Evolutionary conservation across 2,329 filamentous ascomycete genomes (phyloP).

Genomic region (Amauroascus verrucosus): DNA sequence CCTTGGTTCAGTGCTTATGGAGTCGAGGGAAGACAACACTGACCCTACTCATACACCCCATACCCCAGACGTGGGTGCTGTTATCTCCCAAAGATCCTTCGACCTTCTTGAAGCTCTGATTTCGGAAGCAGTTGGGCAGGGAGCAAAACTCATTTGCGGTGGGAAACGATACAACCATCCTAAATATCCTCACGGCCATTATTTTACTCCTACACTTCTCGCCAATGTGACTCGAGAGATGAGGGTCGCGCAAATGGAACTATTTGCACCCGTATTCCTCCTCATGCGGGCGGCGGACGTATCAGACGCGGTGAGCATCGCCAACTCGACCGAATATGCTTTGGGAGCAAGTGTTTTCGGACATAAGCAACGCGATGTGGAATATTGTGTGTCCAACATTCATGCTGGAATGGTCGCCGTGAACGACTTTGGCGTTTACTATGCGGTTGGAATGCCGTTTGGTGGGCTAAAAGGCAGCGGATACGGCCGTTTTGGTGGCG

Average conservation of each 20-base stretch:
- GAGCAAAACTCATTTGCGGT: slow-evolving; percentile 71
- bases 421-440: slow-evolving; percentile 91
- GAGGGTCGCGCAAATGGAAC: slow-evolving; percentile 79
- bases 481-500: slow-evolving; percentile 85
- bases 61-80: slow-evolving; percentile 67
- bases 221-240: slow-evolving; percentile 80
- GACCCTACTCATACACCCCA: slow-evolving; percentile 18
- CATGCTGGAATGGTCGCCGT: slow-evolving; percentile 84
- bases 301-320: slow-evolving; percentile 59
- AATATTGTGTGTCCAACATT: slow-evolving; percentile 55
- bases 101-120: slow-evolving; percentile 65
- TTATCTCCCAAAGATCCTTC: slow-evolving; percentile 73
- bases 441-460: slow-evolving; percentile 89
- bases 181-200: slow-evolving; percentile 66
- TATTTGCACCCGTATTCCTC: slow-evolving; percentile 84
- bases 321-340: slow-evolving; percentile 75
- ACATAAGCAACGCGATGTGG: slow-evolving; percentile 51
- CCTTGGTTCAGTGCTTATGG: slow-evolving; percentile 58
- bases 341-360: slow-evolving; percentile 87
- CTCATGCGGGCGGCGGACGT: slow-evolving; percentile 64
- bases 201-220: slow-evolving; percentile 83
- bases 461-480: slow-evolving; percentile 82
- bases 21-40: slow-evolving; percentile 24
- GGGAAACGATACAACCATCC: slow-evolving; percentile 64
- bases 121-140: slow-evolving; percentile 61